Base-by-base conservation (phyloP, 2,329 filamentous ascomycete genomes). In the Fusarium praegraminearum region DNA sequence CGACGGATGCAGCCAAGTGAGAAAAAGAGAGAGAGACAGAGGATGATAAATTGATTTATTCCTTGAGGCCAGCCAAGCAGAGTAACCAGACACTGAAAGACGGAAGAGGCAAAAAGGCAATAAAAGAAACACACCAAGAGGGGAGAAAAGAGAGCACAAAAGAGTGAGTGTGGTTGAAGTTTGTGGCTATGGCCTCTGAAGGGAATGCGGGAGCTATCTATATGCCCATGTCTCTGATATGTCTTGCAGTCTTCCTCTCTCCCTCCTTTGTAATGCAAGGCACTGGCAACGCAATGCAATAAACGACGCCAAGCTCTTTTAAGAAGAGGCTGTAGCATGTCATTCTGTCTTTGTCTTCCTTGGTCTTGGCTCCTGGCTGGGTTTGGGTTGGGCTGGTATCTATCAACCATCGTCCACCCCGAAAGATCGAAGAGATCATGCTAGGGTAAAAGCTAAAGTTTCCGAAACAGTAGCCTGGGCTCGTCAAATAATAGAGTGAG, bases 161-260 rank as follows among this genome's bases (percentile, higher is more conserved):
- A 43, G 62, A 65, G 46, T 45, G 62, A 65, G 62, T 16, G 47
- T 65, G 62, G 61, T 65, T 61, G 44, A 35, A 36, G 36, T 60
- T 32, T 57, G 64, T 26, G 43, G n/a, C n/a, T 22, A 50, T 47
- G 65, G 66, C 72, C 70, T 75, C 64, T 35, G 47, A 49, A 62
- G 67, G 73, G 73, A 75, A 75, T 74, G 73, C 45, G 62, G 67
- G 62, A 70, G 56, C 58, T 65, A 67, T 73, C 62, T 75, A 75
- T 75, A 73, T 63, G 59, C 66, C 62, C 59, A 72, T 66, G 65
- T 71, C 67, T 70, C 62, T 60, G 38, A 62, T 66, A 66, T 56
- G 32, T 55, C 32, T 56, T 28, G 64, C 43, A 53, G 43, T 47
- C 36, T 43, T 32, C 18, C 56, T 32, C 33, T 28, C 41, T 43